Percentiles rank a stretch among this genome's conserved stretches.
phyloP scores from a whole-genome alignment of 2,329 filamentous ascomycete species.

The Alternaria arbusti region DNA sequence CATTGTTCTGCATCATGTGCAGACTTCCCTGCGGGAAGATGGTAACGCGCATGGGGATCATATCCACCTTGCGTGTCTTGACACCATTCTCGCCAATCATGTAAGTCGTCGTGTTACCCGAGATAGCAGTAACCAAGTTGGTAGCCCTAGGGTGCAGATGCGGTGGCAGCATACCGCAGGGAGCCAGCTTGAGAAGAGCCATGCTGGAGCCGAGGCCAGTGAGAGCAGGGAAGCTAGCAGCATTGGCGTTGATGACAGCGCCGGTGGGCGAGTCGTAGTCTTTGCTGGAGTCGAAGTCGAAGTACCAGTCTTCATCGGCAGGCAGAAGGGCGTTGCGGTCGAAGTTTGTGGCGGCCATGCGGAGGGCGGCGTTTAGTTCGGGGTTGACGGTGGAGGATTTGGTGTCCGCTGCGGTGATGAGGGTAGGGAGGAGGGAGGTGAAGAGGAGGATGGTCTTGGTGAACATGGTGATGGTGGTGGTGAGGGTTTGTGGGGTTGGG shows the following conservation, averaged over 20 bases:
- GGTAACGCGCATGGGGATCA: slow-evolving; percentile 57
- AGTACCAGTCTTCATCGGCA: slow-evolving; percentile 54
- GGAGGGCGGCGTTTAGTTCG: slow-evolving; percentile 46
- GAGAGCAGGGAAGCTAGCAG: slow-evolving; percentile 58
- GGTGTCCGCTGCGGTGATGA: slow-evolving; percentile 28
- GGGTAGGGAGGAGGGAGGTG: slow-evolving; percentile 11
- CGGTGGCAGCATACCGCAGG: slow-evolving; percentile 60
- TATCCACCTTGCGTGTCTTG: slow-evolving; percentile 48
- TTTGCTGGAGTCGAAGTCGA: slow-evolving; percentile 55
- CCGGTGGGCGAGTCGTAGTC: slow-evolving; percentile 56
- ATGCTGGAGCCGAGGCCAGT: slow-evolving; percentile 57
- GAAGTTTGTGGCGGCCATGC: slow-evolving; percentile 52
- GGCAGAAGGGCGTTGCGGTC: slow-evolving; percentile 53
- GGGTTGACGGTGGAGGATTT: slow-evolving; percentile 53
- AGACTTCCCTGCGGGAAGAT: slow-evolving; percentile 58
- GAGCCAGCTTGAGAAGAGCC: slow-evolving; percentile 55
- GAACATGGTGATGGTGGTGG: slow-evolving; percentile 2
- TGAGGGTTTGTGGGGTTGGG: neutral
- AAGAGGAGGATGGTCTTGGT: slow-evolving; percentile 9
- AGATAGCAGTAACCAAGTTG: slow-evolving; percentile 57
- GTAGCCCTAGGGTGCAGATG: slow-evolving; percentile 59
- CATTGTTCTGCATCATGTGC: slow-evolving; percentile 60
- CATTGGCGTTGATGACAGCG: slow-evolving; percentile 60
- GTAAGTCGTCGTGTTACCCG: slow-evolving; percentile 58
- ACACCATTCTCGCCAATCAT: slow-evolving; percentile 62